Evolutionary conservation across 2,329 filamentous ascomycete genomes (phyloP).

Genomic region (Colletotrichum echinochloae): DNA sequence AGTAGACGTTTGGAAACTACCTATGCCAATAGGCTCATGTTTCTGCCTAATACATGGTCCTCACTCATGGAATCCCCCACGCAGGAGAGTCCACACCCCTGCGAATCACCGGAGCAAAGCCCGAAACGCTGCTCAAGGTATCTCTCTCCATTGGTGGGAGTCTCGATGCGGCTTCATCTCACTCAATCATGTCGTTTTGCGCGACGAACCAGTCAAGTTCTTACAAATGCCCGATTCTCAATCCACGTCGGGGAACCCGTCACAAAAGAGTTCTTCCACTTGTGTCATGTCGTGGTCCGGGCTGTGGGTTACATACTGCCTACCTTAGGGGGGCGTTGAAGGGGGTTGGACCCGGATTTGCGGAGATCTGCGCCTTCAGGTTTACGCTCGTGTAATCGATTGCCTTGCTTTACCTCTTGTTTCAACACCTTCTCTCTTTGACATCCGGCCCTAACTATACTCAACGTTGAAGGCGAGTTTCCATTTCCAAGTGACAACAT

Average conservation of each 20-base stretch:
- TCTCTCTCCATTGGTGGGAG: constrained; percentile 11
- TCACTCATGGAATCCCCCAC: neutral
- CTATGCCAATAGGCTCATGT: neutral
- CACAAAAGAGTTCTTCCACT: neutral
- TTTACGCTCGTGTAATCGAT: neutral
- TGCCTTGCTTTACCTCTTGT: too few species aligned
- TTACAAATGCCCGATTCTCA: neutral
- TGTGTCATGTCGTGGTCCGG: neutral
- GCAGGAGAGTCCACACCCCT: constrained; percentile 8
- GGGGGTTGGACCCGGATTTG: neutral
- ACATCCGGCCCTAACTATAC: neutral
- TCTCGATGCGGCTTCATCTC: neutral
- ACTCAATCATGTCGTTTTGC: neutral
- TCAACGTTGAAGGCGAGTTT: neutral
- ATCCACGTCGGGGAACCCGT: neutral
- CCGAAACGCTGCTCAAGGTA: neutral
- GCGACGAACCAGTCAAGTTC: constrained; percentile 7
- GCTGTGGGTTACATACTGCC: neutral
- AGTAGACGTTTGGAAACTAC: neutral
- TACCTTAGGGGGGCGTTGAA: neutral
- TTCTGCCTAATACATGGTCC: constrained; percentile 3
- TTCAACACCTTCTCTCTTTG: neutral
- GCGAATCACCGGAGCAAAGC: constrained; percentile 16
- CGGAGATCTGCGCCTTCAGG: neutral
- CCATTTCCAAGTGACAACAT: neutral